phyloP scores from a whole-genome alignment of 2,329 filamentous ascomycete species.

The Hymenoscyphus repandus region DNA sequence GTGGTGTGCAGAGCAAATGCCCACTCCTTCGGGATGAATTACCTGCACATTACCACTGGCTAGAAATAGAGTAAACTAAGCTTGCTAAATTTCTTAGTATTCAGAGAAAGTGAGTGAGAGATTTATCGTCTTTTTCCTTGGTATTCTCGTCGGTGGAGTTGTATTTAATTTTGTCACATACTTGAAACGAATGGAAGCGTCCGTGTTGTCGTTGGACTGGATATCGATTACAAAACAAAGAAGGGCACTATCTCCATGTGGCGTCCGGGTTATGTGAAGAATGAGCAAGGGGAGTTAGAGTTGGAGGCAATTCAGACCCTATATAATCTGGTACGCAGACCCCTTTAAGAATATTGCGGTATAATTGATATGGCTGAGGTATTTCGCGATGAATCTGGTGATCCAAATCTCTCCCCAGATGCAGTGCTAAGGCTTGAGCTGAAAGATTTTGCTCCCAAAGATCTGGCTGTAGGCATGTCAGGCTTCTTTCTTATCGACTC shows the following conservation, averaged over 20 bases:
- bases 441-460: constrained; percentile 26
- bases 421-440: constrained; percentile 20
- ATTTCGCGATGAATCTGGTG: constrained; percentile 27
- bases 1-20: too few relatives aligned
- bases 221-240: constrained; percentile 29
- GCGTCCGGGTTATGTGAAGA: constrained; percentile 21
- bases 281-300: constrained; percentile 18
- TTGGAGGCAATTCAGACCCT: constrained; percentile 14
- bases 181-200: too few relatives aligned
- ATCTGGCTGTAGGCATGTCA: constrained; percentile 11
- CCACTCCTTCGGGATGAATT: too few relatives aligned
- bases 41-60: too few relatives aligned
- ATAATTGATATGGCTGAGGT: constrained; percentile 9
- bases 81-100: too few relatives aligned
- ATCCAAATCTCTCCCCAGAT: constrained; percentile 16
- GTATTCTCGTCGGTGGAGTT: too few relatives aligned
- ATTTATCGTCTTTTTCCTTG: too few relatives aligned
- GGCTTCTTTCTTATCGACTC: constrained; percentile 9
- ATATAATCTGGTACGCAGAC: constrained; percentile 7
- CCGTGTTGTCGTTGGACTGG: constrained; percentile 30
- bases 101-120: too few relatives aligned
- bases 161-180: too few relatives aligned
- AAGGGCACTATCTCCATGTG: constrained; percentile 27
- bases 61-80: too few relatives aligned
- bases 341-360: background rate